Conservation (phyloP, 208 protist genomes). For the Acanthamoeba rhysodes region DNA sequence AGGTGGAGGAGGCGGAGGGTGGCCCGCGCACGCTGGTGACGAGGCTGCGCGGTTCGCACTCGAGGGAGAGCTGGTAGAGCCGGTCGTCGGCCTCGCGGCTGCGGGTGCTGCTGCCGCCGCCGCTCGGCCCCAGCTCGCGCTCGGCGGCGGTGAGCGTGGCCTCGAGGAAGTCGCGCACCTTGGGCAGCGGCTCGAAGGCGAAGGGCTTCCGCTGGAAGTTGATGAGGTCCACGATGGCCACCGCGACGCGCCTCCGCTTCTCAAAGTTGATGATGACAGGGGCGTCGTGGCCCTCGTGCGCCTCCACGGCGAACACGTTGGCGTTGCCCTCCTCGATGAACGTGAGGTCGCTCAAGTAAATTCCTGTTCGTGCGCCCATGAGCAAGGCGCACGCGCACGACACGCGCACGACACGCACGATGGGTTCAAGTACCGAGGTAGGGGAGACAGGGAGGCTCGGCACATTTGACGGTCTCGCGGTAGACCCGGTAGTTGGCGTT, state of each 20-base stretch:
- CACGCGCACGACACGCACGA: too few relatives aligned
- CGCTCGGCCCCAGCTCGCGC: background rate
- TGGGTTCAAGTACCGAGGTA: constrained; percentile 31
- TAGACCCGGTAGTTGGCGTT: constrained; percentile 70
- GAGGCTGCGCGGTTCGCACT: constrained; percentile 33
- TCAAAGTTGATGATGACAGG: constrained; percentile 77
- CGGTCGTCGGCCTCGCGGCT: background rate
- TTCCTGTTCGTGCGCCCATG: background rate
- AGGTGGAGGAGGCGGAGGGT: background rate
- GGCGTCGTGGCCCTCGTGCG: too few relatives aligned
- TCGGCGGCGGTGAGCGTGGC: background rate
- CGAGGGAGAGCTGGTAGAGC: constrained; percentile 34
- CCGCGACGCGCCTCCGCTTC: constrained; percentile 71
- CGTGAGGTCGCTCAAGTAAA: constrained; percentile 73
- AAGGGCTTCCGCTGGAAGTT: constrained; percentile 65
- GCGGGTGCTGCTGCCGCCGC: background rate
- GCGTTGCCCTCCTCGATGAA: constrained; percentile 77
- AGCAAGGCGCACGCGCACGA: background rate
- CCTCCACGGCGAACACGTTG: background rate
- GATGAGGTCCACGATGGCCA: constrained; percentile 71
- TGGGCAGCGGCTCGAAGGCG: constrained; percentile 55
- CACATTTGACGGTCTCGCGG: constrained; percentile 57
- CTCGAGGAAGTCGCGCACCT: constrained; percentile 33
- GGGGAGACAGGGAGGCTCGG: constrained; percentile 79
- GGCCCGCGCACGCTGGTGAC: constrained; percentile 4